These are phyloP conservation scores for Jamesozyma spencerorum DNA, from an alignment of 805 yeast genomes.

Conservation along the genomic window DNA sequence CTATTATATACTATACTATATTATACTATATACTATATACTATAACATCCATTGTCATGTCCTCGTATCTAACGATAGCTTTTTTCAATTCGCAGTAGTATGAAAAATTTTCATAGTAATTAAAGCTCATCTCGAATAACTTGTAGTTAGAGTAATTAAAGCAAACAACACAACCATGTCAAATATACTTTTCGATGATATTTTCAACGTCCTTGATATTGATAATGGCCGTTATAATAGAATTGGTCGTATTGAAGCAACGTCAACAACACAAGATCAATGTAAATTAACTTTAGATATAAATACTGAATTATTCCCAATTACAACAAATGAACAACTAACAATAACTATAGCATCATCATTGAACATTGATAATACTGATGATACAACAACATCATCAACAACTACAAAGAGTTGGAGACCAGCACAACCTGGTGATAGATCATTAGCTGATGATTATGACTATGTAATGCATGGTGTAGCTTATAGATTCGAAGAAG, in stretches of 20 bases:
- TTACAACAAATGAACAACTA: conserved; percentile 61
- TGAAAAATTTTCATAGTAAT: not conserved
- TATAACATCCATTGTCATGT: no score
- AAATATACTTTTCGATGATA: conserved; percentile 82
- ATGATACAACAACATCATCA: conserved; percentile 32
- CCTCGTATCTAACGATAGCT: not conserved
- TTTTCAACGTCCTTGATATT: conserved; percentile 74
- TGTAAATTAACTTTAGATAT: conserved; percentile 80
- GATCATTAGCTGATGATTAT: conserved; percentile 88
- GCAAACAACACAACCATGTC: conserved; percentile 34
- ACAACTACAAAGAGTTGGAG: conserved; percentile 34
- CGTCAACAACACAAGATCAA: conserved; percentile 61
- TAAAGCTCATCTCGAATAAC: not conserved
- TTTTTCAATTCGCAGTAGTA: not conserved
- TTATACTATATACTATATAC: no score
- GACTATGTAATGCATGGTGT: conserved; percentile 98
- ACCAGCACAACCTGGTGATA: conserved; percentile 69
- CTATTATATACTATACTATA: no score
- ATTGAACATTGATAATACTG: conserved; percentile 43
- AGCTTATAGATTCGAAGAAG: conserved; percentile 92
- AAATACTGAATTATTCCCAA: conserved; percentile 87
- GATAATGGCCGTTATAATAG: conserved; percentile 88
- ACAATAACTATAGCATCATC: conserved; percentile 82
- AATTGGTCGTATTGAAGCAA: conserved; percentile 81
- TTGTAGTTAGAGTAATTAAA: not conserved